A percentile compares a stretch with the other conserved stretches of the same genome.
Evolutionary conservation across 202 grass and related monocot species (phyloP).

Genomic region (Elaeis oleifera): DNA sequence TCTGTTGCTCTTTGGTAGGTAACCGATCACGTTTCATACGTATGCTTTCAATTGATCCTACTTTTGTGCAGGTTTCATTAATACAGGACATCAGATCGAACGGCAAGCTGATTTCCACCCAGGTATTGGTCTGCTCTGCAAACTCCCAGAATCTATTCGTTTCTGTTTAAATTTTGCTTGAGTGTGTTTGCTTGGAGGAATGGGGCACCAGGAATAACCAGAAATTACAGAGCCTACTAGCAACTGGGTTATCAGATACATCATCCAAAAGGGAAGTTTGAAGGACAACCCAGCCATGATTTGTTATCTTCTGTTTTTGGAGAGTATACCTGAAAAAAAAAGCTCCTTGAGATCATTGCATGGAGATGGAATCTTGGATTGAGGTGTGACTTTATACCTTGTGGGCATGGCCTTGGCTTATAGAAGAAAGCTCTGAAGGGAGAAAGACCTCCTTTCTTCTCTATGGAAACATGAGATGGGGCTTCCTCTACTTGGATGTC

Average conservation of each 20-base stretch:
- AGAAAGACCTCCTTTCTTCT: constrained; percentile 3
- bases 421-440: constrained; percentile 21
- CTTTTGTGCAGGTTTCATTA: constrained; percentile 73
- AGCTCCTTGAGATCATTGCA: constrained; percentile 19
- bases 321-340: constrained; percentile 21
- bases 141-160: constrained; percentile 81
- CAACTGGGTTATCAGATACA: constrained; percentile 30
- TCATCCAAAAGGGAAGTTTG: constrained; percentile 28
- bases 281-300: constrained; percentile 35
- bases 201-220: constrained; percentile 51
- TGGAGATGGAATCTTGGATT: background rate
- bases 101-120: constrained; percentile 79
- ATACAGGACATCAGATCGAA: constrained; percentile 82
- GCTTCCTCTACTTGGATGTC: background rate
- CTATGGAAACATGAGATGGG: constrained; percentile 1
- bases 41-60: constrained; percentile 50
- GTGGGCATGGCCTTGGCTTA: background rate
- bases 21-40: constrained; percentile 16
- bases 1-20: constrained; percentile 22
- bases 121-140: constrained; percentile 76
- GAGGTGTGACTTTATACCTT: constrained; percentile 15
- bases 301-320: constrained; percentile 29
- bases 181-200: constrained; percentile 22
- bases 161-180: constrained; percentile 67
- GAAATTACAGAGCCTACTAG: constrained; percentile 33